Evolutionary conservation across 2,329 filamentous ascomycete species (phyloP), one percentile per base, ranked within the genome.

Genomic region (Spiromastix sp.): DNA sequence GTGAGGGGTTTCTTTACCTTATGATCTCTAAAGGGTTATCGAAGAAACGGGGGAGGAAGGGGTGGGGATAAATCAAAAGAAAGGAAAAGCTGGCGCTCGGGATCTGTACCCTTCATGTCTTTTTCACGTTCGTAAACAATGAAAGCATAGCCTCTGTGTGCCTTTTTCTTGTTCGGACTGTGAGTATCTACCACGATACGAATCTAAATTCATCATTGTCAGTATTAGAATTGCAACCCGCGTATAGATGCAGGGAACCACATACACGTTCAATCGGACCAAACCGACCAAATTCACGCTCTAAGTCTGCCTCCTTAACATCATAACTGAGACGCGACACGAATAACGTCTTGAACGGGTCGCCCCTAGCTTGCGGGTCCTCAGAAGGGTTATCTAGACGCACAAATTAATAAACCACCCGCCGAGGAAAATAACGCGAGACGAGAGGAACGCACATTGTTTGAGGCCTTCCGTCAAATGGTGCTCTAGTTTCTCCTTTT

Each of bases 101-200:
- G 29, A 38, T 34, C 28, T 40, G 45, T 93, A 95, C 87, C 86
- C 85, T 93, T 93, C 87, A 96, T 95, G 59, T 96, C 91, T 63
- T 89, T 87, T 65, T 96, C 91, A 59, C 85, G 81, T 63, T 96
- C 89, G 57, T 89, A 98, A 36, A 96, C 85, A 48, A 98, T 81
- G 56, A 98, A 98, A 42, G 85, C 91, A 61, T 98, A 98, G 42
- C 91, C 91, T 52, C 81, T 74, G 54, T 93, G 84, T 33, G 79
- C 67, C 66, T 86, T 86, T 55, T 81, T 81, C 52, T 75, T 74
- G 57, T 81, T 83, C 64, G 82, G 83, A 51, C 80, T 82, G 38
- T 84, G 77, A 4, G 77, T 79, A 56, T 93, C 81, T 51, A 77
- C 77, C 48, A 95, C 76, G 49, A 94, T 85, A 43, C 89, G 85